Conservation (phyloP, 1,284 basidiomycete genomes). For the Trichosporon sp. region DNA sequence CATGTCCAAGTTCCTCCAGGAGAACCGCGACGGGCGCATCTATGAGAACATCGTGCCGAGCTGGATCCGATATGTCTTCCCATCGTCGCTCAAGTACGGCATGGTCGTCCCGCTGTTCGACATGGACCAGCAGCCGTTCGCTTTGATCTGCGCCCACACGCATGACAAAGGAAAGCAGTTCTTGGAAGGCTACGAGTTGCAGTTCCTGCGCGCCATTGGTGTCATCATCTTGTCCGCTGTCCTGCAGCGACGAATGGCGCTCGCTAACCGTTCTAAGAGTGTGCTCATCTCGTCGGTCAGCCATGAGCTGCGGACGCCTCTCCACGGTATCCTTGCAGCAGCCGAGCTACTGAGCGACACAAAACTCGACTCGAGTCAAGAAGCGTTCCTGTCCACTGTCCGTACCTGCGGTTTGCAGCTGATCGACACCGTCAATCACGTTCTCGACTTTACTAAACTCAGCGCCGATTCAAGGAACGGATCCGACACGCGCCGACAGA, state of each 20-base stretch:
- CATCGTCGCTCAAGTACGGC: conserved; percentile 73
- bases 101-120: conserved; percentile 88
- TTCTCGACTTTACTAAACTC: conserved; percentile 91
- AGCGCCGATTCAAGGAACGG: conserved; percentile 70
- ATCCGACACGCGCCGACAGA: conserved; percentile 49
- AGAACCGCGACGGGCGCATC: conserved; percentile 73
- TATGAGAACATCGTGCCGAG: conserved; percentile 75
- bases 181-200: conserved; percentile 85
- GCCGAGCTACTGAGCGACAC: conserved; percentile 84
- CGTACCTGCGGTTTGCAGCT: conserved; percentile 51
- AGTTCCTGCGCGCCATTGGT: conserved; percentile 80
- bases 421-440: conserved; percentile 75
- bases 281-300: conserved; percentile 64
- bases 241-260: conserved; percentile 82
- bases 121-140: conserved; percentile 87
- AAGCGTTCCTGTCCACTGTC: conserved; percentile 66
- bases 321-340: conserved; percentile 85
- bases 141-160: conserved; percentile 82
- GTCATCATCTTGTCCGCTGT: conserved; percentile 93
- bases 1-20: conserved; percentile 67
- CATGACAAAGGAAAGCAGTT: conserved; percentile 71
- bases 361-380: conserved; percentile 69
- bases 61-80: conserved; percentile 70
- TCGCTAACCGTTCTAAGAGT: conserved; percentile 70
- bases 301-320: conserved; percentile 82